Conservation (phyloP, 2,329 filamentous ascomycete species). For the Alternaria solani region DNA sequence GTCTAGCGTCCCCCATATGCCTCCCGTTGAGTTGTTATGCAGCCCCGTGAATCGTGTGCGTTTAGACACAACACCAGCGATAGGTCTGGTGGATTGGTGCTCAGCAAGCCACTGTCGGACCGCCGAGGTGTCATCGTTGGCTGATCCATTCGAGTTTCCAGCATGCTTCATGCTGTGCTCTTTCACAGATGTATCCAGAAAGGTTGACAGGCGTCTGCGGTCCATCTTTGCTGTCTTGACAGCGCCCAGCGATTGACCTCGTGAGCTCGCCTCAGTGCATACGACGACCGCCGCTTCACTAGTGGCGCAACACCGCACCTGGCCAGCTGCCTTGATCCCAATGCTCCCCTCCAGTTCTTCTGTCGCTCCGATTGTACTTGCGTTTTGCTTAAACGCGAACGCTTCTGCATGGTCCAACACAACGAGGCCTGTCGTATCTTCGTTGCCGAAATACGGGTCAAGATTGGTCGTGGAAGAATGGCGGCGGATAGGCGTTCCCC, state of each 20-base stretch:
- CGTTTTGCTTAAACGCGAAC: constrained; percentile 57
- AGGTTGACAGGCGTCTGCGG: constrained; percentile 52
- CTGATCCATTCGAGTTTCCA: constrained; percentile 4
- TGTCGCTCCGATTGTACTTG: constrained; percentile 54
- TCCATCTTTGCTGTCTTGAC: constrained; percentile 49
- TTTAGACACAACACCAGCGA: constrained; percentile 56
- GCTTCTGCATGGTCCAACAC: constrained; percentile 59
- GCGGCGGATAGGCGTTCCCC: constrained; percentile 35
- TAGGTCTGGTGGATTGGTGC: constrained; percentile 55
- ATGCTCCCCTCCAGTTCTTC: constrained; percentile 44
- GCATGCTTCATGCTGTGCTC: constrained; percentile 23
- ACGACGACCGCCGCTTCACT: constrained; percentile 45
- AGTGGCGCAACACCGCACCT: constrained; percentile 47
- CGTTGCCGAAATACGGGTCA: constrained; percentile 38
- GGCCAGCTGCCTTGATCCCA: constrained; percentile 44
- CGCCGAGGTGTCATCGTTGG: constrained; percentile 28
- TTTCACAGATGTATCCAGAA: constrained; percentile 46
- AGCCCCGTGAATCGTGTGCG: constrained; percentile 60
- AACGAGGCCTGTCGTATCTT: constrained; percentile 53
- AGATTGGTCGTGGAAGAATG: constrained; percentile 35
- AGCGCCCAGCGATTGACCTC: constrained; percentile 18
- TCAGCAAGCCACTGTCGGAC: constrained; percentile 55
- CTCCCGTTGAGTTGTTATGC: constrained; percentile 53
- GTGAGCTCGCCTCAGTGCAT: constrained; percentile 23
- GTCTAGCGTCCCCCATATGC: constrained; percentile 60